These are phyloP conservation scores for Penicillium sclerotiorum DNA, from an alignment of 2,329 filamentous ascomycete species.

Conservation along the genomic window DNA sequence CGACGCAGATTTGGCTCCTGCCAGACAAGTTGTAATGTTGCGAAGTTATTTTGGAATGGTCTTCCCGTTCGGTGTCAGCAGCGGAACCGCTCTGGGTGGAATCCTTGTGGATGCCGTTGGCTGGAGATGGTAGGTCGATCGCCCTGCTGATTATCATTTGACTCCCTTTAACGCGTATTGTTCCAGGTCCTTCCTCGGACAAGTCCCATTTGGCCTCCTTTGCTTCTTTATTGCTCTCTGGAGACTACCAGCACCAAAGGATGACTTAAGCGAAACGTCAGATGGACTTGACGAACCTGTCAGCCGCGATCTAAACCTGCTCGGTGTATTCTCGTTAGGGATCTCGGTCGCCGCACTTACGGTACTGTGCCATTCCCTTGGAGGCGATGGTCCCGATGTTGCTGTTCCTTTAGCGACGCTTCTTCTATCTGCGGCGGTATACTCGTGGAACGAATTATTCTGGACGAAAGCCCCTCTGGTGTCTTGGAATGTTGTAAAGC, in stretches of 20 bases:
- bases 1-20: slow-evolving; percentile 47
- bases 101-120: slow-evolving; percentile 70
- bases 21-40: slow-evolving; percentile 47
- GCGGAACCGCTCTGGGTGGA: slow-evolving; percentile 71
- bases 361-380: not conserved
- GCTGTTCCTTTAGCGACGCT: not conserved
- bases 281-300: not conserved
- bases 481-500: not conserved
- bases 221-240: slow-evolving; percentile 47
- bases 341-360: not conserved
- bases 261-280: not conserved
- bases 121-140: slow-evolving; percentile 63
- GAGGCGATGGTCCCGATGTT: not conserved
- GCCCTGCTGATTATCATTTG: not conserved
- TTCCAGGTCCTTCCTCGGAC: slow-evolving; percentile 58
- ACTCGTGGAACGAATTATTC: not conserved
- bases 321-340: not conserved
- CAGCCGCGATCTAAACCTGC: not conserved
- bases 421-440: not conserved
- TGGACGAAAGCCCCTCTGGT: not conserved
- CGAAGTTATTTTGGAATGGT: slow-evolving; percentile 51
- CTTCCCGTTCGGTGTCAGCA: slow-evolving; percentile 46
- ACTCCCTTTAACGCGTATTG: not conserved
- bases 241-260: not conserved
- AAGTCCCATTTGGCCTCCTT: slow-evolving; percentile 57